phyloP scores from a whole-genome alignment of 306 rosid genomes.

The Vigna unguiculata region DNA sequence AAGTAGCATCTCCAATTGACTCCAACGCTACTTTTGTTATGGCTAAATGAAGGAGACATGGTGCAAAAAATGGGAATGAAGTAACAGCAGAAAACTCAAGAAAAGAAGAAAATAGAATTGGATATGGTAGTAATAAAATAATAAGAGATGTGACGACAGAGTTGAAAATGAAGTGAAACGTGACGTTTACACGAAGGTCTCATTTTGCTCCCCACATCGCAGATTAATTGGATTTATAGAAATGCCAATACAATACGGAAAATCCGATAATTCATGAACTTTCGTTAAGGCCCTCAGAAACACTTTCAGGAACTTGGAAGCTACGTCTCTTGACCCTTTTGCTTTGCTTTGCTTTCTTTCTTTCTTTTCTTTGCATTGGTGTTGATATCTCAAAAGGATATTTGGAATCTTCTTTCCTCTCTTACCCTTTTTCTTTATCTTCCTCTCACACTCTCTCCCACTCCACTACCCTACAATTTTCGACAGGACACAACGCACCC shows the following conservation, averaged over 20 bases:
- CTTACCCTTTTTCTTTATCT: slow-evolving; percentile 7
- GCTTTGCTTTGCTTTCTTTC: slow-evolving; percentile 37
- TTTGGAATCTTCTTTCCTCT: slow-evolving; percentile 37
- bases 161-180: slow-evolving; percentile 24
- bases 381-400: background rate
- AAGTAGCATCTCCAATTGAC: no score
- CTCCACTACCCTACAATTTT: background rate
- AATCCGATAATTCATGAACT: background rate
- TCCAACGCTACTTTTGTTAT: no score
- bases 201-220: background rate
- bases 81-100: background rate
- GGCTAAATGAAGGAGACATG: no score
- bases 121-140: background rate
- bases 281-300: background rate
- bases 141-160: background rate
- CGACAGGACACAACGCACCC: background rate
- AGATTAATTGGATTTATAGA: background rate
- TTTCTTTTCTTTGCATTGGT: background rate
- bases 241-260: slow-evolving; percentile 23
- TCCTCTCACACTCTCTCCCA: background rate
- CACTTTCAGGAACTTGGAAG: slow-evolving; percentile 27
- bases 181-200: slow-evolving; percentile 3
- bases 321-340: slow-evolving; percentile 39
- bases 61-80: background rate
- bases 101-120: background rate